Conservation (phyloP, 805 yeast species). For the Tetrapisispora iriomotensis region DNA sequence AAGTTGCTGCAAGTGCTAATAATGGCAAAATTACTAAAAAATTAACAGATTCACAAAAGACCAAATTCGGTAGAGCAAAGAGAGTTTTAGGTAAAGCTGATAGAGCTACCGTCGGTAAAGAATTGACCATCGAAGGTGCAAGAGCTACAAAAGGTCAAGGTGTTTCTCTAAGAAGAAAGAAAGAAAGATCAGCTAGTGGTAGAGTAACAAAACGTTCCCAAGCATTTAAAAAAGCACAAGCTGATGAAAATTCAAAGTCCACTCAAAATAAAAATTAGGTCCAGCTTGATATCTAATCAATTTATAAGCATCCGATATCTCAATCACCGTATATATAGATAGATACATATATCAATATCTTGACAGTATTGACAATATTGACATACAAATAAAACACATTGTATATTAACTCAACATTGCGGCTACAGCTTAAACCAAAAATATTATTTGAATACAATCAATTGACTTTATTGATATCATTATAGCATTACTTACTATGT, state of each 20-base stretch:
- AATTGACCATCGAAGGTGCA: slow-evolving; percentile 55
- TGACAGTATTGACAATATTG: too few species aligned
- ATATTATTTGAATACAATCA: too few species aligned
- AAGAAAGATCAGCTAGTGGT: slow-evolving; percentile 37
- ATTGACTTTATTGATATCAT: too few species aligned
- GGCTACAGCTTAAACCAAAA: too few species aligned
- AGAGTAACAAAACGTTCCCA: slow-evolving; percentile 38
- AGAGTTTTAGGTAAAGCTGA: slow-evolving; percentile 72
- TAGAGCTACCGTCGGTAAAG: slow-evolving; percentile 53
- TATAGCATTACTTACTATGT: too few species aligned
- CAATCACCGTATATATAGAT: too few species aligned
- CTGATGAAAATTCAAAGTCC: not conserved
- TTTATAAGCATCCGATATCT: too few species aligned
- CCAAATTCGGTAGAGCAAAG: slow-evolving; percentile 72
- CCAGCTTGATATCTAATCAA: too few species aligned
- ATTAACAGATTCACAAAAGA: slow-evolving; percentile 58
- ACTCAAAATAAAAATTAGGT: not conserved
- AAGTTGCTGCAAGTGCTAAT: slow-evolving; percentile 8
- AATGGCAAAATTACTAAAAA: slow-evolving; percentile 15
- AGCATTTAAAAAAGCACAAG: slow-evolving; percentile 30
- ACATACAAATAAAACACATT: too few species aligned
- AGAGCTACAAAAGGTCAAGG: slow-evolving; percentile 64
- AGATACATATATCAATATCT: too few species aligned
- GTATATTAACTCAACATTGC: too few species aligned
- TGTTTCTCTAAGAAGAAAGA: slow-evolving; percentile 52